Base-by-base conservation (phyloP, 2,329 filamentous ascomycete species). In the Cladophialophora yegresii region DNA sequence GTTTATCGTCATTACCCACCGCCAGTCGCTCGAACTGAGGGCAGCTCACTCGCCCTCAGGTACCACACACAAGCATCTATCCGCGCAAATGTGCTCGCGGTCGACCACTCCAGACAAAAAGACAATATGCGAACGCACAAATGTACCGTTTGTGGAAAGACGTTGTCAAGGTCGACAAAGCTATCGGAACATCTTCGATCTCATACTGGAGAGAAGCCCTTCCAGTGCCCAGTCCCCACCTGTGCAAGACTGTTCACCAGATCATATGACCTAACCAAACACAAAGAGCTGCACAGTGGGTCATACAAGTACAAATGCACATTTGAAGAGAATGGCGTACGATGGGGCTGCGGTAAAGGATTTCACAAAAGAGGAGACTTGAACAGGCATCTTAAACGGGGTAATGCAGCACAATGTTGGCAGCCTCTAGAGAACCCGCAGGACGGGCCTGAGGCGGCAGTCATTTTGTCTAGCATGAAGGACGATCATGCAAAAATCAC, bases 161-260 rank as follows among this genome's bases (percentile, higher is more conserved):
- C 43, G 13, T 22, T 47, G 43, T 47, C 43, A 16, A 47, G 43
- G 43, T 47, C 43, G 43, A 47, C 43, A 47, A 47, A 47, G 43
- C 20, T 47, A 22, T 47, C 43, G 20, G 43, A 47, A 22, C 43
- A 47, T 22, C 4, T 47, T 47, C 13, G 43, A 47, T 47, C 43
- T 22, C 43, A 47, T 47, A 47, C 43, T 16, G 43, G 43, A 47
- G 43, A 47, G 43, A 47, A 47, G 43, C 43, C 43, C 13, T 47
- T 47, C 43, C 13, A 47, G 43, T 47, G 43, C 43, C 43, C 43
- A 16, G 43, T 47, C 20, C 13, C 43, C 20, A 12, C 43, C 13
- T 47, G 43, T 22, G 43, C 13, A 16, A 47, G 20, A 47, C 13
- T 47, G 13, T 47, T 47, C 20, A 12, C 43, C 13, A 47, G 43